Evolutionary conservation across 768 basidiomycete species (phyloP).

Genomic region (Lyophyllum atratum): DNA sequence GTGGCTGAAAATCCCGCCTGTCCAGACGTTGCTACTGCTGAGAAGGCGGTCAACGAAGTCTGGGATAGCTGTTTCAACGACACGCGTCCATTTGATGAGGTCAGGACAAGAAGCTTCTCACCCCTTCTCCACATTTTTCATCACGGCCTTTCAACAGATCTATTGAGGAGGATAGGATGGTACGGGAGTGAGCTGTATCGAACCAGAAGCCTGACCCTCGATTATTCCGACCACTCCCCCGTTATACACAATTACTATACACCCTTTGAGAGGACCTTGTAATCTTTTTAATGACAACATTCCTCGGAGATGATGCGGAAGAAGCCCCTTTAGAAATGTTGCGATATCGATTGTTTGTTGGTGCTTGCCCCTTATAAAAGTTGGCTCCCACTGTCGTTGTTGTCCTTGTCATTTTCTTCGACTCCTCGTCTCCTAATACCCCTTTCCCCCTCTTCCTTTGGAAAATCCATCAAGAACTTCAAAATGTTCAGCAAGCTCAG

Average conservation of each 20-base stretch:
- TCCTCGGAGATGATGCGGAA: background rate
- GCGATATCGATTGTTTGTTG: constrained; percentile 20
- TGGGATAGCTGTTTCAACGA: constrained; percentile 97
- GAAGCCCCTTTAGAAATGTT: constrained; percentile 3
- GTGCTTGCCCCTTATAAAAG: constrained; percentile 31
- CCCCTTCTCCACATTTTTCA: background rate
- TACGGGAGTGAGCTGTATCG: background rate
- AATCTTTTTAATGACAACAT: background rate
- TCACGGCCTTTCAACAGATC: constrained; percentile 12
- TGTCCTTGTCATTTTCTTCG: constrained; percentile 12
- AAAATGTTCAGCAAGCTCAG: constrained; percentile 55
- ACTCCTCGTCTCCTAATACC: constrained; percentile 22
- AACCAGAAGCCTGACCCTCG: background rate
- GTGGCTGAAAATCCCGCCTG: constrained; percentile 83
- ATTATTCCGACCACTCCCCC: too few species aligned
- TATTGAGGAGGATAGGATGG: constrained; percentile 13
- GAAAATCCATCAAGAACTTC: constrained; percentile 21
- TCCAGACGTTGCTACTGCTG: constrained; percentile 73
- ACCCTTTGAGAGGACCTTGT: background rate
- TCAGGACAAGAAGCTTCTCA: constrained; percentile 27
- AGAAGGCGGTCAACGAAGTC: constrained; percentile 91
- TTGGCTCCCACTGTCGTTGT: background rate
- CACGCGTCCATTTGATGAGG: constrained; percentile 97
- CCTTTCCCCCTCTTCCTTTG: constrained; percentile 20
- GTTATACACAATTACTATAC: background rate